Evolutionary conservation across 73 alveolate species (phyloP), one percentile per base, ranked within the genome.

Genomic region (Paramecium pentaurelia): DNA sequence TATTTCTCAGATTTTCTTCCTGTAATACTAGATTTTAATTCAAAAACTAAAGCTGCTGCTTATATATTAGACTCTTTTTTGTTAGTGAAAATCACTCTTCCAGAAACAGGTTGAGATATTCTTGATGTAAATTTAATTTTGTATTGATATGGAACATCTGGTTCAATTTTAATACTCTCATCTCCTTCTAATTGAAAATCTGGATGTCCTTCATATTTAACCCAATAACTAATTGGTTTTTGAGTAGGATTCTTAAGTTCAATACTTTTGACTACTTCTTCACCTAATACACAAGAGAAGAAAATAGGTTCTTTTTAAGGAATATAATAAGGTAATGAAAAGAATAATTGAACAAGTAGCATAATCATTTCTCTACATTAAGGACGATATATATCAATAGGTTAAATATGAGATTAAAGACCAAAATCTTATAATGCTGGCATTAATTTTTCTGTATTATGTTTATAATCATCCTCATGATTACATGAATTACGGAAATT

Each of bases 1-100:
- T 95, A 86, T 58, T 98, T 51, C 25, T 86, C 94, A 18, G 96
- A 96, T 95, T 97, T 97, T 91, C 99, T 95, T 8, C 98, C 98
- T 32, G 97, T 96, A 1, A 98, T 98, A 89, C 97, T 97, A 14
- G 99, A 97, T 34, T 95, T 94, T 80, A 98, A 90, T 88, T 98
- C 99, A 93, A 97, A 98, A 36, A 98, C 99, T 92, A 98, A 95
- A 5, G 99, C 99, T 4, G 99, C 99, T 6, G 99, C 99, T 90
- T 97, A 97, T 10, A 96, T 96, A 71, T 96, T 96, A 92, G 99
- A 97, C 58, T 98, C 99, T 40, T 96, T 95, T 94, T 97, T 96
- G 70, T 97, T 97, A 0, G 99, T 98, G 92, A 98, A 98, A 37
- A 96, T 97, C 12, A 98, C 93, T 92, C 97, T 97, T 10, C 99